These are phyloP conservation scores for Cyphellophora europaea DNA, from an alignment of 2,329 filamentous ascomycete species.

Conservation along the genomic window DNA sequence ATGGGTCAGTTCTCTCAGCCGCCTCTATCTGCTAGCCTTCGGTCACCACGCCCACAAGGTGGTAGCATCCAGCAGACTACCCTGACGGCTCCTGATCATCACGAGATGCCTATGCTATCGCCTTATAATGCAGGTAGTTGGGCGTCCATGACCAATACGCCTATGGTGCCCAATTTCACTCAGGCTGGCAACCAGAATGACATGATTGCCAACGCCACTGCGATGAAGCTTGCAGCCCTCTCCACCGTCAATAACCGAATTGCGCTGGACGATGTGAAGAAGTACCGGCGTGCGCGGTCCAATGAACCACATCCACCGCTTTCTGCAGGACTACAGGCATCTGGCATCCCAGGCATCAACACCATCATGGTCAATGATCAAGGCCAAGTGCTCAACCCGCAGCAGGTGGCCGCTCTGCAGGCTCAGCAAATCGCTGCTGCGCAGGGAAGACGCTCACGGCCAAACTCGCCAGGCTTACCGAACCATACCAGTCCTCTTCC, in stretches of 20 bases:
- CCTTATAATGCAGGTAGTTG: slow-evolving; percentile 75
- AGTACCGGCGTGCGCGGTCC: slow-evolving; percentile 85
- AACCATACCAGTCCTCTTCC: slow-evolving; percentile 47
- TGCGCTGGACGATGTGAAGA: slow-evolving; percentile 89
- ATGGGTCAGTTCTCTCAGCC: slow-evolving; percentile 96
- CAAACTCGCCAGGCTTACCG: slow-evolving; percentile 78
- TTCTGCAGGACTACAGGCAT: slow-evolving; percentile 55
- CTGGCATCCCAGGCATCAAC: slow-evolving; percentile 60
- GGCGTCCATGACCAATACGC: slow-evolving; percentile 97
- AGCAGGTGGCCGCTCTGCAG: slow-evolving; percentile 76
- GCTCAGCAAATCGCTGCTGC: slow-evolving; percentile 51
- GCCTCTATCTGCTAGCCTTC: slow-evolving; percentile 63
- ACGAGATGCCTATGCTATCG: slow-evolving; percentile 75
- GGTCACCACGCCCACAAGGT: slow-evolving; percentile 67
- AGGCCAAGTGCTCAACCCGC: slow-evolving; percentile 74
- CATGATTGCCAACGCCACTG: slow-evolving; percentile 97
- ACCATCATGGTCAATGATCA: slow-evolving; percentile 93
- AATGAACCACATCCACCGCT: slow-evolving; percentile 61
- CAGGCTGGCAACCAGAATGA: slow-evolving; percentile 66
- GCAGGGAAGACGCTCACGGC: slow-evolving; percentile 67
- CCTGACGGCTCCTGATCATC: slow-evolving; percentile 62
- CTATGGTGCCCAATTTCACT: slow-evolving; percentile 79
- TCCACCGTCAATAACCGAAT: slow-evolving; percentile 98
- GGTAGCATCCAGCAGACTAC: slow-evolving; percentile 70
- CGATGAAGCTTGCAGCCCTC: slow-evolving; percentile 94